Evolutionary conservation across 106 monocot species (phyloP).

Genomic region (Narthecium ossifragum): DNA sequence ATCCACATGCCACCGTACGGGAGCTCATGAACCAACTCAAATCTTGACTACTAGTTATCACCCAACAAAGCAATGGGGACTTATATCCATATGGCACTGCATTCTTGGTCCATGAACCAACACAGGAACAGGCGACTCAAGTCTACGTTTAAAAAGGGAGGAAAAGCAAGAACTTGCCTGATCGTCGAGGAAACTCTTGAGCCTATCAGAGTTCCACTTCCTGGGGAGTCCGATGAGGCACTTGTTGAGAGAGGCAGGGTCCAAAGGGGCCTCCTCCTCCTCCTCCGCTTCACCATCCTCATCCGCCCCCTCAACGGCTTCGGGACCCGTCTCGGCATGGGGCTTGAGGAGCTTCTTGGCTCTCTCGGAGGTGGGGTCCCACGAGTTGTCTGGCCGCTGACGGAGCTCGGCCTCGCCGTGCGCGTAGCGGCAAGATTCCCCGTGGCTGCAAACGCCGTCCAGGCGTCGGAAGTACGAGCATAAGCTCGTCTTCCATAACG

Average conservation of each 20-base stretch:
- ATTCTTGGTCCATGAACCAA: too few relatives aligned
- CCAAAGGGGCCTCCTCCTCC: constrained; percentile 7
- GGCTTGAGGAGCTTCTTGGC: constrained; percentile 57
- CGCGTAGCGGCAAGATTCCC: constrained; percentile 70
- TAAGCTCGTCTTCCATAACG: constrained; percentile 83
- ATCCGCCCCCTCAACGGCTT: not conserved
- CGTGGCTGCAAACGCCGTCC: constrained; percentile 54
- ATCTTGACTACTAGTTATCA: too few relatives aligned
- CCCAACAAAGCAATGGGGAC: too few relatives aligned
- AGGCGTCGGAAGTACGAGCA: constrained; percentile 63
- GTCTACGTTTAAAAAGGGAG: too few relatives aligned
- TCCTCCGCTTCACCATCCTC: not conserved
- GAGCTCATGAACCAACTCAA: too few relatives aligned
- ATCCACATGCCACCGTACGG: too few relatives aligned
- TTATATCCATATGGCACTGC: too few relatives aligned
- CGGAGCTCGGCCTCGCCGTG: constrained; percentile 94
- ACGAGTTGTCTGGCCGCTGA: constrained; percentile 63
- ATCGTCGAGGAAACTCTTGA: constrained; percentile 62
- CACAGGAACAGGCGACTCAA: too few relatives aligned
- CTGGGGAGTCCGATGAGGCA: constrained; percentile 75
- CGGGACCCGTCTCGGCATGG: not conserved
- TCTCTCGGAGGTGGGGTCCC: constrained; percentile 81
- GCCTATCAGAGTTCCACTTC: constrained; percentile 49
- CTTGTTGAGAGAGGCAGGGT: constrained; percentile 47
- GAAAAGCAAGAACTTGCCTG: constrained; percentile 20